Conservation (phyloP, 768 basidiomycete genomes). For the Lactarius hatsudake region DNA sequence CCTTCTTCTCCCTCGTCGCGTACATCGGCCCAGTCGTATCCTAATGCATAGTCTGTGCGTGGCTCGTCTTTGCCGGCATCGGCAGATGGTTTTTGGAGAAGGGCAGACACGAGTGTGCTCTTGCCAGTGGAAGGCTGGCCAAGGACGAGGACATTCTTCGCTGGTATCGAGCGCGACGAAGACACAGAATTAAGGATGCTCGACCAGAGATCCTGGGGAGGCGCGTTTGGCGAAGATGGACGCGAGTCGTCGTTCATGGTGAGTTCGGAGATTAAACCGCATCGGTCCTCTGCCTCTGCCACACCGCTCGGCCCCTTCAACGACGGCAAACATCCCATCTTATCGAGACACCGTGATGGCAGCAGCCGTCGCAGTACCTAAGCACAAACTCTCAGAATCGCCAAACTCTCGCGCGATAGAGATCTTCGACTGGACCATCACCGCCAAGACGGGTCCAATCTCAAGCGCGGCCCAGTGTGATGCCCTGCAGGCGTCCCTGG, state of each 20-base stretch:
- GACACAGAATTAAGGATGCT: slow-evolving; percentile 89
- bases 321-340: slow-evolving; percentile 13
- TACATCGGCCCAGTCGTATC: slow-evolving; percentile 90
- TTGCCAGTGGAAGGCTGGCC: slow-evolving; percentile 80
- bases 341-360: slow-evolving; percentile 39
- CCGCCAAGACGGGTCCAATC: slow-evolving; percentile 71
- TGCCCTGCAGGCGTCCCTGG: slow-evolving; percentile 56
- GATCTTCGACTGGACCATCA: slow-evolving; percentile 65
- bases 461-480: slow-evolving; percentile 77
- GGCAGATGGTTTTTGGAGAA: slow-evolving; percentile 61
- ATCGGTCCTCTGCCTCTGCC: too few species aligned
- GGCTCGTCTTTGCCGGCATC: slow-evolving; percentile 59
- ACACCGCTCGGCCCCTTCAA: background rate
- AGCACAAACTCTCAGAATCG: slow-evolving; percentile 65
- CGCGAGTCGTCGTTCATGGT: slow-evolving; percentile 41
- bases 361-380: slow-evolving; percentile 48
- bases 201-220: slow-evolving; percentile 85
- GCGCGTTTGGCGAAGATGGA: slow-evolving; percentile 67
- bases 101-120: slow-evolving; percentile 65
- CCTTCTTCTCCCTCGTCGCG: slow-evolving; percentile 95
- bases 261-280: slow-evolving; percentile 8
- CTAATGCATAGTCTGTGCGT: slow-evolving; percentile 76
- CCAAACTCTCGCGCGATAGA: slow-evolving; percentile 68
- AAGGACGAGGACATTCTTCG: slow-evolving; percentile 84
- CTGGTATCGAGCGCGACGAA: slow-evolving; percentile 72